A percentile compares a stretch with the other conserved stretches of the same genome.
Evolutionary conservation across 768 basidiomycete genomes (phyloP).

Genomic region (Russula virescens): DNA sequence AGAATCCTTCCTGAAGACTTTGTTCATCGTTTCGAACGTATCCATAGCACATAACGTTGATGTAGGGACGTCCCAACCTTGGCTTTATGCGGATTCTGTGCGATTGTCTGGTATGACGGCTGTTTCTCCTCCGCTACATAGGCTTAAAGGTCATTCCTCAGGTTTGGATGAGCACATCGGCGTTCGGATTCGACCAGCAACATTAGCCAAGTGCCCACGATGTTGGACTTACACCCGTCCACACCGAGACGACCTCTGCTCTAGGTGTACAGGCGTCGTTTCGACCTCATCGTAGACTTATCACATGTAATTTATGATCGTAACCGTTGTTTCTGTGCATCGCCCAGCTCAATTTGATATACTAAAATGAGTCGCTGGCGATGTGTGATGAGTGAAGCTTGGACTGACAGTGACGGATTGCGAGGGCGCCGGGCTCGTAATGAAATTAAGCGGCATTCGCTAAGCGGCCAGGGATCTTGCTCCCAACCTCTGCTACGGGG

Average conservation of each 20-base stretch:
- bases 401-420: neutral
- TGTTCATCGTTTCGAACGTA: constrained; percentile 80
- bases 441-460: constrained; percentile 7
- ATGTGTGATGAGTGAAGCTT: neutral
- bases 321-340: neutral
- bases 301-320: constrained; percentile 14
- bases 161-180: constrained; percentile 31
- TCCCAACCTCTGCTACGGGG: constrained; percentile 1
- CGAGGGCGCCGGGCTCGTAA: constrained; percentile 1
- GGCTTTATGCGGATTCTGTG: constrained; percentile 45
- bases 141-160: constrained; percentile 7
- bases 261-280: constrained; percentile 46
- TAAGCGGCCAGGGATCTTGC: neutral
- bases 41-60: constrained; percentile 44
- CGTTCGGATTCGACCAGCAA: constrained; percentile 59
- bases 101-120: constrained; percentile 40
- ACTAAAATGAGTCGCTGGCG: neutral
- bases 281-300: constrained; percentile 7
- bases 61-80: constrained; percentile 39
- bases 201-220: constrained; percentile 70
- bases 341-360: neutral
- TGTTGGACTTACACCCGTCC: constrained; percentile 79
- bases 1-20: constrained; percentile 61
- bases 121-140: neutral
- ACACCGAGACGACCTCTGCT: constrained; percentile 51